Base-by-base conservation (phyloP, 345 rosid species). In the Salix purpurea region DNA sequence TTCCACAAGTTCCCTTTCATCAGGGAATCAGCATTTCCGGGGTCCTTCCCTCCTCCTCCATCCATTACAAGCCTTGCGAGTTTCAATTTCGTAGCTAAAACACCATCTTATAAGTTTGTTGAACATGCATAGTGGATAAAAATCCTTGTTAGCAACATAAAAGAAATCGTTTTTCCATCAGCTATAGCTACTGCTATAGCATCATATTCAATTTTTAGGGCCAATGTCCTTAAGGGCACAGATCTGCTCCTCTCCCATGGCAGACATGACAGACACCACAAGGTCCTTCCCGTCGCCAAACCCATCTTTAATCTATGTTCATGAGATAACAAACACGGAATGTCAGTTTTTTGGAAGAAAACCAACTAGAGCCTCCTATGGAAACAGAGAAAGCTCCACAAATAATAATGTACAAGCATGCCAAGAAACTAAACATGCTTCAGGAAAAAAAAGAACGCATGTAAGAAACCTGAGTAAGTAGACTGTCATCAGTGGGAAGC, bases 201-300 rank as follows among this genome's bases (percentile, higher is more conserved):
- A 74, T 71, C 74, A 80, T 72, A 24, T 80, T 85, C 83, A 88
- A 61, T 82, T 87, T 70, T 86, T 92, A 58, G 93, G 90, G 70
- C 95, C 97, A 83, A 92, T 86, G 80, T 92, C 96, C 89, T 91
- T 92, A 8, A 90, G 85, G 77, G 91, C 89, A 79, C 90, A 86
- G 79, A 92, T 91, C 88, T 91, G 97, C 89, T 92, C 97, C 86
- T 92, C 96, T 52, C 97, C 97, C 97, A 92, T 92, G 56, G 97
- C 81, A 77, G 89, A 88, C 97, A 91, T 91, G 71, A 92, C 96
- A 52, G 88, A 58, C 79, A 92, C 95, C 52, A 91, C 92, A 56
- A 92, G 89, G 80, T 92, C 95, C 77, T 88, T 91, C 3, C 95
- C 97, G 60, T 89, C 93, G 9, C 76, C 88, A 73, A 89, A 88